Evolutionary conservation across 75 land plant species (phyloP).

Genomic region (Ceratopteris richardii): DNA sequence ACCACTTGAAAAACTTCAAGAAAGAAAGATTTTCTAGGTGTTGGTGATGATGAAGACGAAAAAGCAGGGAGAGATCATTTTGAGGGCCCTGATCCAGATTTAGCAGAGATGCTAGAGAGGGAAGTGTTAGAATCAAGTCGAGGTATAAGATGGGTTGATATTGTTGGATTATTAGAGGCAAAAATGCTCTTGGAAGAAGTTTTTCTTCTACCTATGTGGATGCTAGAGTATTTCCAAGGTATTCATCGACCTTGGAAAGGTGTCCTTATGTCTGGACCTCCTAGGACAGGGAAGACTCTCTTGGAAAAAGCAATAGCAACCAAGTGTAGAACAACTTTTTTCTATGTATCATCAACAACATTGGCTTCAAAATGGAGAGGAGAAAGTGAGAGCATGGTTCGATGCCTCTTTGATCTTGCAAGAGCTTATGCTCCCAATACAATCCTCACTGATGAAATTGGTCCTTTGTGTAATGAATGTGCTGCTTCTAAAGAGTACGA

Average conservation of each 20-base stretch:
- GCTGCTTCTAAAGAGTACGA: conserved; percentile 98
- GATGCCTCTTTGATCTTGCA: conserved; percentile 91
- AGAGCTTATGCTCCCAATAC: conserved; percentile 98
- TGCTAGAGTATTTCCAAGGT: conserved; percentile 99
- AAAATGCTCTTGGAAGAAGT: conserved; percentile 94
- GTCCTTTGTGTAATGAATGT: conserved; percentile 91
- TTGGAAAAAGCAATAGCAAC: conserved; percentile 97
- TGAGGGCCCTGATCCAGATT: conserved; percentile 89
- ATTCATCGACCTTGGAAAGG: conserved; percentile 98
- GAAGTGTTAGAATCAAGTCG: conserved; percentile 90
- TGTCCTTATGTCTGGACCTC: conserved; percentile 97
- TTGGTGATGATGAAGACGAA: conserved; percentile 68
- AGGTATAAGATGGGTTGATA: conserved; percentile 96
- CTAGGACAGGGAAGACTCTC: conserved; percentile 97
- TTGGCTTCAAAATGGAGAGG: conserved; percentile 99
- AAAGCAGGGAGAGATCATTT: conserved; percentile 59
- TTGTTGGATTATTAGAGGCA: conserved; percentile 91
- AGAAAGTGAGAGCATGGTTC: conserved; percentile 98
- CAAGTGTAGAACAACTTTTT: conserved; percentile 96
- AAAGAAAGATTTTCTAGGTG: conserved; percentile 70
- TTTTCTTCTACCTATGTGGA: conserved; percentile 92
- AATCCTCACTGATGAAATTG: conserved; percentile 96
- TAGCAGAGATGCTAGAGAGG: conserved; percentile 96
- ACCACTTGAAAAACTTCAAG: conserved; percentile 30
- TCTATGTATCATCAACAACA: conserved; percentile 98